phyloP scores from a whole-genome alignment of 441 rosid genomes.

The Raphanus hybrid region DNA sequence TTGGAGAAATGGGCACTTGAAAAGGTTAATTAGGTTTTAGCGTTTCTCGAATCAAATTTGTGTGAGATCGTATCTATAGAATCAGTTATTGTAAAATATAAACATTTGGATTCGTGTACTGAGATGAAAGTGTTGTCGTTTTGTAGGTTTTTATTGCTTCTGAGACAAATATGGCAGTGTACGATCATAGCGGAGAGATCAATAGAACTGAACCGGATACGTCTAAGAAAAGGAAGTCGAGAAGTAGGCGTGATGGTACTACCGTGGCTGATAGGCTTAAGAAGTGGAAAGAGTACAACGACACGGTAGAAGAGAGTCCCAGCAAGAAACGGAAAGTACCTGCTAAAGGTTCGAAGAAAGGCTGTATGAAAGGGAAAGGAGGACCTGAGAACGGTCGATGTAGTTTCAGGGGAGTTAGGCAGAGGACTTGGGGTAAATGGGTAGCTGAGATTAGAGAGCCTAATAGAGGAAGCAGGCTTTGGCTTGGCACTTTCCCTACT shows the following conservation, averaged over 20 bases:
- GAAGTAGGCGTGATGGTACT: constrained; percentile 44
- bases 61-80: too few species aligned
- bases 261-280: constrained; percentile 56
- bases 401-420: constrained; percentile 78
- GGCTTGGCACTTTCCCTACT: constrained; percentile 85
- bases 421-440: constrained; percentile 93
- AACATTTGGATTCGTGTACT: background rate
- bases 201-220: background rate
- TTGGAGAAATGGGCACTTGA: too few species aligned
- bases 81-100: constrained; percentile 18
- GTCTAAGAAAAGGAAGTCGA: constrained; percentile 49
- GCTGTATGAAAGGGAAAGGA: constrained; percentile 89
- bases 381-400: constrained; percentile 72
- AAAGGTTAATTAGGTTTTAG: too few species aligned
- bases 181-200: constrained; percentile 7
- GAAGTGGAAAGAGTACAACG: constrained; percentile 62
- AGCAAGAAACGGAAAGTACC: constrained; percentile 49
- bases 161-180: constrained; percentile 21
- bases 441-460: constrained; percentile 91
- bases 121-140: background rate
- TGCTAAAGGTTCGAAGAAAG: constrained; percentile 77
- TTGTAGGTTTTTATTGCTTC: constrained; percentile 25
- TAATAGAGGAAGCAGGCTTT: constrained; percentile 64
- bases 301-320: constrained; percentile 34
- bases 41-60: too few species aligned